Conservation (phyloP, 495 filamentous ascomycete species). For the Hypoxylon trugodes region DNA sequence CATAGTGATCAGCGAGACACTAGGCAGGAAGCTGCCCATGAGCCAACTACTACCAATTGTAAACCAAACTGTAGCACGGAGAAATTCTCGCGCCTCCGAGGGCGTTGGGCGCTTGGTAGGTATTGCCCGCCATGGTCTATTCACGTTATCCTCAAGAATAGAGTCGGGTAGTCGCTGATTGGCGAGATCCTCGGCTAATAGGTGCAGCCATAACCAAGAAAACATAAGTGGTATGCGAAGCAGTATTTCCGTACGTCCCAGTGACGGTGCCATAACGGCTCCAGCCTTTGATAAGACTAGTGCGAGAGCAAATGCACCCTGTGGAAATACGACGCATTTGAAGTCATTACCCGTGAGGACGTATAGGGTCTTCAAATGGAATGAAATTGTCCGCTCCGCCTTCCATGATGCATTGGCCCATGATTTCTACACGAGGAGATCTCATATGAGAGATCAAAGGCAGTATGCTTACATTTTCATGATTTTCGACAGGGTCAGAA, state of each 20-base stretch:
- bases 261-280: background rate
- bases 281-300: background rate
- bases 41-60: conserved; percentile 18
- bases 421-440: too few relatives aligned
- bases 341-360: background rate
- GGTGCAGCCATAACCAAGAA: conserved; percentile 46
- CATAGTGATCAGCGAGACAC: conserved; percentile 36
- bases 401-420: too few relatives aligned
- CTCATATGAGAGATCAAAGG: too few relatives aligned
- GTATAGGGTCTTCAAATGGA: background rate
- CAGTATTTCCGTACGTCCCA: background rate
- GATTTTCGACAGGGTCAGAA: too few relatives aligned
- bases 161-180: conserved; percentile 46
- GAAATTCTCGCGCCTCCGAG: conserved; percentile 20
- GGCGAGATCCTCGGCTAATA: conserved; percentile 45
- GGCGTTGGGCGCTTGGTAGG: conserved; percentile 37
- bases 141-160: conserved; percentile 46
- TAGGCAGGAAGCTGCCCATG: conserved; percentile 35
- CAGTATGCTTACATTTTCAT: too few relatives aligned
- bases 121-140: conserved; percentile 53
- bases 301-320: background rate
- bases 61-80: background rate
- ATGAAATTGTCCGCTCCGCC: too few relatives aligned
- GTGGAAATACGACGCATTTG: background rate
- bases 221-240: background rate